Base-by-base conservation (phyloP, 2,329 filamentous ascomycete species). In the Ramularia collo-cygni region DNA sequence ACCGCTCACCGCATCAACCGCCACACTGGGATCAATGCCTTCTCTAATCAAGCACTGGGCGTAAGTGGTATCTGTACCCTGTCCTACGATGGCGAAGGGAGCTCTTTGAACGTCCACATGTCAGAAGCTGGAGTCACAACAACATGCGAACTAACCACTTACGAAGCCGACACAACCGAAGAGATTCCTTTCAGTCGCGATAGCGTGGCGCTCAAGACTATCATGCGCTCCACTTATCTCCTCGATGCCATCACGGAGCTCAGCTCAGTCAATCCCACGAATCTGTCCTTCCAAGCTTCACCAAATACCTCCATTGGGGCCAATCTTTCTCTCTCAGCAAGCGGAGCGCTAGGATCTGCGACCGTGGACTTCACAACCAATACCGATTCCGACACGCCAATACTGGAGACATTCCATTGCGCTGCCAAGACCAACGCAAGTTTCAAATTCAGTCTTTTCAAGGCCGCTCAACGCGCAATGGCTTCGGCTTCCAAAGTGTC, bases 381-480 rank as follows among this genome's bases (percentile, higher is more conserved):
- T 12, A 50, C 47, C 4, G 40, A 46, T 13, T 53, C 50, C 4
- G 55, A 56, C 16, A 55, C 51, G 13, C 54, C 55, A 2, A 68
- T 90, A 28, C 71, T 92, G 14, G 85, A 92, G 64, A 87, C 83
- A 0, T 85, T 88, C 49, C 73, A 74, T 9, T 81, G 88, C 40
- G 53, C 40, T 54, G 63, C 41, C 65, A 75, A 47, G 66, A 70
- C 31, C 77, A 75, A 74, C 64, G 70, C 93, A 58, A 79, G 76
- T 35, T 98, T 93, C 70, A 88, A 86, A 53, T 96, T 95, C 59
- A 76, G 83, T 39, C 76, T 95, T 37, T 73, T 98, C 58, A 88
- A 85, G 61, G 83, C 84, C 50, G 89, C 90, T 0, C 79, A 79
- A 32, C 81, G 90, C 49, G 90, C 92, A n/a, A 96, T 98, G 90